A percentile compares a stretch with the other conserved stretches of the same genome.
phyloP scores from a whole-genome alignment of 2,329 filamentous ascomycete species.

The Apiospora aurea region DNA sequence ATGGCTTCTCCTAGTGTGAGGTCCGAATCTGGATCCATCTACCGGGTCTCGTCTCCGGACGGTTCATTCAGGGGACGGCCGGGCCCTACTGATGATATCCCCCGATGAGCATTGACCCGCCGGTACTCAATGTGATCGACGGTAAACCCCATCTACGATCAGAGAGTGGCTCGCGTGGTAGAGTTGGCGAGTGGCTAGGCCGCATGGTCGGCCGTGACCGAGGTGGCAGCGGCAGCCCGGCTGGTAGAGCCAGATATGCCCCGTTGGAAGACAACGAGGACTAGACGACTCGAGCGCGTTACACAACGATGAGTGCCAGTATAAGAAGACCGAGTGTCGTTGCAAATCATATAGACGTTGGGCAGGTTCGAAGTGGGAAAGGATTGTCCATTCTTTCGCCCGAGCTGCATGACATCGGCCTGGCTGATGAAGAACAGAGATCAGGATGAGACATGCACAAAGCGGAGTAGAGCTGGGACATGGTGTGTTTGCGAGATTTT shows the following conservation, averaged over 20 bases:
- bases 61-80: slow-evolving; percentile 71
- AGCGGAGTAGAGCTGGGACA: neutral
- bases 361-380: slow-evolving; percentile 5
- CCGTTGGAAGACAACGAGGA: slow-evolving; percentile 47
- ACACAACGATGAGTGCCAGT: slow-evolving; percentile 8
- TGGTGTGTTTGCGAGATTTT: neutral
- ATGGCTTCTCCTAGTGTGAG: slow-evolving; percentile 79
- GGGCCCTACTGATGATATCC: slow-evolving; percentile 73
- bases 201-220: slow-evolving; percentile 49
- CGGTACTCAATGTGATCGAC: slow-evolving; percentile 62
- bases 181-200: slow-evolving; percentile 59
- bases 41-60: slow-evolving; percentile 79
- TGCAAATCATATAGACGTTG: slow-evolving; percentile 26
- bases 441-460: neutral
- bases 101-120: slow-evolving; percentile 81
- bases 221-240: slow-evolving; percentile 42
- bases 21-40: slow-evolving; percentile 79
- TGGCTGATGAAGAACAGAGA: neutral
- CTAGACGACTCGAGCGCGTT: slow-evolving; percentile 22
- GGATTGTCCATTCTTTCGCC: neutral
- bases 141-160: slow-evolving; percentile 50
- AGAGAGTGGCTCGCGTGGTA: slow-evolving; percentile 42
- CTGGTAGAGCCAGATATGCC: slow-evolving; percentile 49
- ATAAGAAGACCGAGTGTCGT: slow-evolving; percentile 20
- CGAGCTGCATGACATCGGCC: neutral